Base-by-base conservation (phyloP, 176 grass and related monocot genomes). In the Juncus effusus region DNA sequence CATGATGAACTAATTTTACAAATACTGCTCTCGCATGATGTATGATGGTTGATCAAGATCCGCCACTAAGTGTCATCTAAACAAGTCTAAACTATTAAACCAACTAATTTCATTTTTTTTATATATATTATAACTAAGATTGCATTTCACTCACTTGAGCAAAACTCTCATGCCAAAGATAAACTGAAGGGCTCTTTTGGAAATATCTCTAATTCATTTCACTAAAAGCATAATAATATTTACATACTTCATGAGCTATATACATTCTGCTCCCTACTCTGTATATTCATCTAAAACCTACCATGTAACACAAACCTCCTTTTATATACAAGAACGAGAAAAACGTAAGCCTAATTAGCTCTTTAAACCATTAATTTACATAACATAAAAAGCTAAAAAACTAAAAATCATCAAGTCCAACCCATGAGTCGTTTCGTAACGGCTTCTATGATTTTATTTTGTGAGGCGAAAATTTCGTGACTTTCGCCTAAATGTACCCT, bases 341-440 rank as follows among this genome's bases (percentile, higher is more conserved):
- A 57, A 57, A 57, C 4, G 54, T 0, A 59, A 45, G 28, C 44
- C 13, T 16, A 13, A 15, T 47, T 72, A 72, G 4, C 66, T 11
- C 14, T 13, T 47, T 42, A 58, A 57, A 35, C 45, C 54, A 69
- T 36, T 10, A 53, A 13, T 56, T 51, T 60, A 13, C 13, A 36
- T 13, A 13, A 47, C 3, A 69, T 41, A 14, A 13, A 45, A 58
- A 57, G 38, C 15, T 44, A 3, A 16, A 60, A 28, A 4, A 44
- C 5, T 72, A 45, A 53, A 45, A 58, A 40, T 38, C 75, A 71
- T 79, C 28, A 85, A 11, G 82, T 79, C 90, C 90, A 94, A 3
- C 90, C 90, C 90, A 94, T 88, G 42, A 94, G 78, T 81, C 75
- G 88, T 65, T 82, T 94, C 12, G 35, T 94, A 40, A 94, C 90